Percentiles rank a stretch among this genome's conserved stretches.
Conservation (phyloP, 768 basidiomycete species). For the Amanita fuliginea region DNA sequence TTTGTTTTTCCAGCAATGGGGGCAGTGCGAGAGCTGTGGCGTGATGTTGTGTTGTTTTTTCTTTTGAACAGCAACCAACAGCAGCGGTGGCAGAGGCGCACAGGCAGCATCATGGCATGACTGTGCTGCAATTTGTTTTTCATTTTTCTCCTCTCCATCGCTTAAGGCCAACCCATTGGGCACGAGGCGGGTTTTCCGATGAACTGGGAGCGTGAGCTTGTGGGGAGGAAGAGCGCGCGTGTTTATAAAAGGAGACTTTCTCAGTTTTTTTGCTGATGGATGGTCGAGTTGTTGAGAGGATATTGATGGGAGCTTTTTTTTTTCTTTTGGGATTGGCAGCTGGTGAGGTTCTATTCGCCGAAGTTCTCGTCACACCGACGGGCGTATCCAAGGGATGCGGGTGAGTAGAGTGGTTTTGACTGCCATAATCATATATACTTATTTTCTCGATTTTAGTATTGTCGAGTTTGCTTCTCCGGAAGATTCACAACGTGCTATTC, state of each 20-base stretch:
- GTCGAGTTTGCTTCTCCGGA: constrained; percentile 91
- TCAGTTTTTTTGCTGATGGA: constrained; percentile 32
- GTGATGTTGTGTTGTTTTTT: background rate
- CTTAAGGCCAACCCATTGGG: constrained; percentile 10
- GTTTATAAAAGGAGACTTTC: constrained; percentile 18
- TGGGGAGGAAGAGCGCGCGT: constrained; percentile 22
- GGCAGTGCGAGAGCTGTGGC: constrained; percentile 10
- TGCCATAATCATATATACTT: background rate
- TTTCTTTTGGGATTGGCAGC: constrained; percentile 87
- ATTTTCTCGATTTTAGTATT: constrained; percentile 42
- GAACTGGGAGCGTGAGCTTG: constrained; percentile 29
- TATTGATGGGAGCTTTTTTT: constrained; percentile 84
- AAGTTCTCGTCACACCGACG: constrained; percentile 94
- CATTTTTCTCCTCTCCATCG: constrained; percentile 5
- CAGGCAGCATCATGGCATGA: constrained; percentile 2
- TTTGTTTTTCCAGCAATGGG: constrained; percentile 18
- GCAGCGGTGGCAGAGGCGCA: constrained; percentile 6
- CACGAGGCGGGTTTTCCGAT: constrained; percentile 20
- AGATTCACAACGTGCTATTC: constrained; percentile 81
- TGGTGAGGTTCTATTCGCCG: constrained; percentile 99
- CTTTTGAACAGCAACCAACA: background rate
- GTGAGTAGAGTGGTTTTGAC: constrained; percentile 39
- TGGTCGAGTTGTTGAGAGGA: constrained; percentile 65
- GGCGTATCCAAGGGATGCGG: constrained; percentile 99
- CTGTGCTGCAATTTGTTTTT: constrained; percentile 6